phyloP scores from a whole-genome alignment of 2,329 filamentous ascomycete species.

The Elsinoe batatas region DNA sequence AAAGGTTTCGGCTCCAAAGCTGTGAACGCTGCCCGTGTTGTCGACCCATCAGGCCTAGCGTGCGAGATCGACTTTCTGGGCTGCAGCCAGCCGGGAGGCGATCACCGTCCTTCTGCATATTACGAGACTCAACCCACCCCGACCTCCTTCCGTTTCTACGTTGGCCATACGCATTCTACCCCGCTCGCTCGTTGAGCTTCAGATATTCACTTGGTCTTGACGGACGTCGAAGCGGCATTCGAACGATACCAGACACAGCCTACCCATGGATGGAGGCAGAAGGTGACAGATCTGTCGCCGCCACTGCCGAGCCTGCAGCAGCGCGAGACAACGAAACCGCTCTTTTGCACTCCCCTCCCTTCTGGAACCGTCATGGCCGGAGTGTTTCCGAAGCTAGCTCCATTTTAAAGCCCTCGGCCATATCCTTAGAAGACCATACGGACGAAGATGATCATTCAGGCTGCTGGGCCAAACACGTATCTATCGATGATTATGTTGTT shows the following conservation, averaged over 20 bases:
- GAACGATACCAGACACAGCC: conserved; percentile 1
- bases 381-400: conserved; percentile 28
- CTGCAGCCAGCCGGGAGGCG: background rate
- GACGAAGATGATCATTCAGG: conserved; percentile 47
- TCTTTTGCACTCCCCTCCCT: conserved; percentile 28
- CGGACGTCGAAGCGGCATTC: conserved; percentile 8
- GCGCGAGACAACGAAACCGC: conserved; percentile 5
- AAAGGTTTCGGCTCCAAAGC: conserved; percentile 1
- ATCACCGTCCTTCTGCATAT: conserved; percentile 7
- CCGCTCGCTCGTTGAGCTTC: background rate
- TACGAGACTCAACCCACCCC: conserved; percentile 9
- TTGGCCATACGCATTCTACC: background rate
- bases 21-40: conserved; percentile 6
- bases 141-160: conserved; percentile 7
- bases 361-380: conserved; percentile 36
- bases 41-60: background rate
- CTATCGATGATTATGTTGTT: conserved; percentile 53
- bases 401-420: conserved; percentile 34
- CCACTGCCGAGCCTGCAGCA: conserved; percentile 9
- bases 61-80: conserved; percentile 5
- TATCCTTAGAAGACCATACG: conserved; percentile 56
- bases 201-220: background rate
- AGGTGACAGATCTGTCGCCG: background rate
- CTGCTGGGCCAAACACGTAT: conserved; percentile 53
- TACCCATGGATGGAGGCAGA: conserved; percentile 12